Evolutionary conservation across 2,329 filamentous ascomycete species (phyloP), one percentile per base, ranked within the genome.

Genomic region (Sporothrix luriei): DNA sequence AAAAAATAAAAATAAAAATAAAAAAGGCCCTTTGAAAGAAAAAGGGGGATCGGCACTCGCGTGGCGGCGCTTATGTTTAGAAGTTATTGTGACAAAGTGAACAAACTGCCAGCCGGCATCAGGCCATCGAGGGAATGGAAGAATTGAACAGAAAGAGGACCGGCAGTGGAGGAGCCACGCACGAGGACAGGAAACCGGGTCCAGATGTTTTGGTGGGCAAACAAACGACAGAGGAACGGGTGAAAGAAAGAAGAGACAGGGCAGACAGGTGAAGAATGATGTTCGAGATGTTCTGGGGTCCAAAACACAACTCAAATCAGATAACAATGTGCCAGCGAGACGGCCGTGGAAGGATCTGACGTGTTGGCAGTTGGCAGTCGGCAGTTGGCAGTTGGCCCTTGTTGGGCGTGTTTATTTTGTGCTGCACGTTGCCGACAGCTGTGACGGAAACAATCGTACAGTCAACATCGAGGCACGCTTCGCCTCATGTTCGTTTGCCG

Each of bases 51-150:
- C 46, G 48, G 48, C 62, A 48, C 29, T 51, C 62, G 38, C 48
- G 46, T 40, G n/a, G n/a, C 21, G 52, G 48, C 46, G 46, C 49
- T 65, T 29, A 61, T 57, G 13, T 48, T 65, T 29, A 29, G 48
- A 33, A 40, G 29, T 26, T 1, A 19, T 62, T 62, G 4, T 52
- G 29, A n/a, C 26, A 40, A 59, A 40, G n/a, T 4, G 6, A 19
- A 24, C 33, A 57, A 24, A 59, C 11, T 61, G 55, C 55, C 55
- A 61, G 55, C 33, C 55, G 55, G 55, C 33, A 61, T 24, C 38
- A 66, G 26, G n/a, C 57, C 57, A 24, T 61, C 29, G 38, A 61
- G 26, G 57, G 38, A 26, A 46, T 46, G n/a, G 57, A 26, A 26
- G 38, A 3, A 9, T 21, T 26, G 38, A 43, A 43, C 6, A 24